Evolutionary conservation across 2,329 filamentous ascomycete species (phyloP).

Genomic region (Aspergillus unguis): DNA sequence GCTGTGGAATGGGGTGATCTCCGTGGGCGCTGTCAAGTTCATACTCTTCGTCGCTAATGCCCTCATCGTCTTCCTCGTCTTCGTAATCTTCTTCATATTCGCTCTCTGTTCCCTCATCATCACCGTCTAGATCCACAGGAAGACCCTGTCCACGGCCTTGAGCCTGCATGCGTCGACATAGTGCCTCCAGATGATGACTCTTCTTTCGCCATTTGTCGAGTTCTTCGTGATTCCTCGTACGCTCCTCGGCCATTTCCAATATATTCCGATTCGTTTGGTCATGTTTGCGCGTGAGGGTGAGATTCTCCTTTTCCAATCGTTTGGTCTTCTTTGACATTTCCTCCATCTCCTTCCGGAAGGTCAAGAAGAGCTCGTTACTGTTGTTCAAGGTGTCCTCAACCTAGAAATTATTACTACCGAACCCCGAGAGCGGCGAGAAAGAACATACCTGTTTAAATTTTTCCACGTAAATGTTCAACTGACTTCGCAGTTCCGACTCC

Average conservation of each 20-base stretch:
- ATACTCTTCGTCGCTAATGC: slow-evolving; percentile 57
- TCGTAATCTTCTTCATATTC: slow-evolving; percentile 60
- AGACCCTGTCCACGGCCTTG: slow-evolving; percentile 77
- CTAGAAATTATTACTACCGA: slow-evolving; percentile 58
- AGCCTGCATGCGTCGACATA: slow-evolving; percentile 94
- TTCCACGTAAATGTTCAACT: slow-evolving; percentile 97
- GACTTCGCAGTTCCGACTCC: slow-evolving; percentile 86
- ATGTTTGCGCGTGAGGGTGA: slow-evolving; percentile 84
- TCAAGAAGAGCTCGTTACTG: slow-evolving; percentile 94
- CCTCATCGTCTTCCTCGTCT: slow-evolving; percentile 63
- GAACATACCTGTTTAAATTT: slow-evolving; percentile 95
- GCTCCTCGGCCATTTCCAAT: slow-evolving; percentile 93
- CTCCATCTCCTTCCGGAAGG: slow-evolving; percentile 98
- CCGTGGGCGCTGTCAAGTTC: slow-evolving; percentile 38
- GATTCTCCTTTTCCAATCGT: slow-evolving; percentile 92
- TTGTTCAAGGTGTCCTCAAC: slow-evolving; percentile 98
- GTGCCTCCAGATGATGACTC: slow-evolving; percentile 86
- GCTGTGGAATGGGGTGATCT: slow-evolving; percentile 23
- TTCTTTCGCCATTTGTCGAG: slow-evolving; percentile 78
- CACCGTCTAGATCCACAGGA: slow-evolving; percentile 56
- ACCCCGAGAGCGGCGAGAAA: slow-evolving; percentile 19
- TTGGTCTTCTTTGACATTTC: slow-evolving; percentile 99
- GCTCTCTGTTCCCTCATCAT: slow-evolving; percentile 40
- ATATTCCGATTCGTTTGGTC: slow-evolving; percentile 93
- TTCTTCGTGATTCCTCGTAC: slow-evolving; percentile 70